Evolutionary conservation across 1,284 basidiomycete genomes (phyloP), one percentile per base, ranked within the genome.

Genomic region (Ganoderma multipileum): DNA sequence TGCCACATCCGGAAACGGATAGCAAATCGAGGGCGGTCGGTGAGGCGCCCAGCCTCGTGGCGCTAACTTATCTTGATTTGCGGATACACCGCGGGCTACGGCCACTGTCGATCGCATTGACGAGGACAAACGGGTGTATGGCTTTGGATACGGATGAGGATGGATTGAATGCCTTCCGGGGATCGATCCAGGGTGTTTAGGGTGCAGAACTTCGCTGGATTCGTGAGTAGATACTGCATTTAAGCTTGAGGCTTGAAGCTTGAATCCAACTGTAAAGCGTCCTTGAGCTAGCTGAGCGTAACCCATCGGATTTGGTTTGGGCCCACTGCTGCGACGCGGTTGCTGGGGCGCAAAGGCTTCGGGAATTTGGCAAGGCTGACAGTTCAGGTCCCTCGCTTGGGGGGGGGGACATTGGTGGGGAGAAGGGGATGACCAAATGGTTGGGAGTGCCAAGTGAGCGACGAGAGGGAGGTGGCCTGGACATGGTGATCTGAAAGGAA

Each of bases 401-500:
- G 47, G 23, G 26, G 57, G 47, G 23, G 50, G 62, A 63, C 30
- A 39, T 63, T 64, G 63, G 63, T 36, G 63, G 26, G 30, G 44
- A 16, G 63, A 16, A 14, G 54, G 38, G 26, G 18, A 41, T 38
- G 39, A 38, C 36, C 20, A 47, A n/a, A 47, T 14, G 8, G 23
- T 20, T 38, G 42, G 47, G 57, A 36, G 50, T 16, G 52, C 26
- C 28, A 54, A 54, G 52, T 14, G 26, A 2, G 28, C 26, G 28
- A 30, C 52, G 28, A 30, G 50, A 23, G 47, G 39, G 12, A 11
- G 39, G 33, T 8, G 39, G 41, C 20, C 16, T 44, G 20, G 42
- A 20, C 42, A 44, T 44, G 42, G 52, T 28, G 52, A 23, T 28
- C 20, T 61, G 65, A 66, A 66, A 66, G 65, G 65, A 47, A 28